phyloP scores from a whole-genome alignment of 2,329 filamentous ascomycete genomes.

The Aspergillus fumigatiaffinis region DNA sequence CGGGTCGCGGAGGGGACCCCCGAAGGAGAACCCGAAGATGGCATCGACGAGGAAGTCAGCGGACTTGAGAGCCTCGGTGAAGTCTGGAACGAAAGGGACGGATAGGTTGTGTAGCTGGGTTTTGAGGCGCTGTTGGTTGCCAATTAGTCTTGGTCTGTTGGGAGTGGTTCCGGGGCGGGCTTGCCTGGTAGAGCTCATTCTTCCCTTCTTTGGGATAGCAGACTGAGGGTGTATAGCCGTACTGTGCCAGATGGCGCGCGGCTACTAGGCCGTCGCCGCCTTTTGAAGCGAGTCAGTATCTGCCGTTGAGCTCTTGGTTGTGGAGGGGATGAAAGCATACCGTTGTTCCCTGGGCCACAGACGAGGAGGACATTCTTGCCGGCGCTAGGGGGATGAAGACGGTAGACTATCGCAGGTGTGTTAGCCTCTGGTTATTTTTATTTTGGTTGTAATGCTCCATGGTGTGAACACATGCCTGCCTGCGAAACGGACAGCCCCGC shows the following conservation, averaged over 20 bases:
- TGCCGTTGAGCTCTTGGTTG: background rate
- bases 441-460: background rate
- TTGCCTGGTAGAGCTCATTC: conserved; percentile 81
- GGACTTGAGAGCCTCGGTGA: conserved; percentile 60
- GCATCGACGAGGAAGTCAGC: conserved; percentile 85
- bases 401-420: conserved; percentile 60
- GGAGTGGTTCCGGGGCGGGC: background rate
- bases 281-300: conserved; percentile 31
- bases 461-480: conserved; percentile 59
- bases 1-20: conserved; percentile 85
- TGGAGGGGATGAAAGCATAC: conserved; percentile 23
- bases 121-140: conserved; percentile 60
- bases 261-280: conserved; percentile 93
- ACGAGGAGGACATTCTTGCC: conserved; percentile 76
- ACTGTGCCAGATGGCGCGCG: conserved; percentile 84
- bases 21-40: conserved; percentile 94
- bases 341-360: conserved; percentile 78
- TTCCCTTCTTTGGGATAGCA: conserved; percentile 93
- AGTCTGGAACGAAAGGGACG: conserved; percentile 81
- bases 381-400: conserved; percentile 69
- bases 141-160: background rate
- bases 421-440: background rate
- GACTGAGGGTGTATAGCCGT: conserved; percentile 81
- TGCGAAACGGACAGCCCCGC: conserved; percentile 91
- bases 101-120: conserved; percentile 81